These are phyloP conservation scores for Fraxinus latifolia DNA, from an alignment of 305 asterid species.

Conservation along the genomic window DNA sequence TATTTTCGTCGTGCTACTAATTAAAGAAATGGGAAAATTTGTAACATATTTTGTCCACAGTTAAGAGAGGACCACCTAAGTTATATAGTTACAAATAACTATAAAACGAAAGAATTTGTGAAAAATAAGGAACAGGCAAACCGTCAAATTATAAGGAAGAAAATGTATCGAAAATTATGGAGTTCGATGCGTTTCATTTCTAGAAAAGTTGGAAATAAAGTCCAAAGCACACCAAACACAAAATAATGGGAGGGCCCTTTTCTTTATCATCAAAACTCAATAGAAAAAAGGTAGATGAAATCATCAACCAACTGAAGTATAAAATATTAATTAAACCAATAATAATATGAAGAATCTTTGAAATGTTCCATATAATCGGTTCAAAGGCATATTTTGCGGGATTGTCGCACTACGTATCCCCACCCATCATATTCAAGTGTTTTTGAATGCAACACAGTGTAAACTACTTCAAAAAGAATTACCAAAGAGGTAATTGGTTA, in stretches of 20 bases:
- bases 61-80: neutral
- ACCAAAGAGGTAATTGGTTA: neutral
- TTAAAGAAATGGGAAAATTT: neutral
- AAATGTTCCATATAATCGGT: conserved; percentile 24
- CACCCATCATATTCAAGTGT: neutral
- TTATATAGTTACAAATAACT: neutral
- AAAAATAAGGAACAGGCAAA: too few species aligned
- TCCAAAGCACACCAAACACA: neutral
- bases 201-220: neutral
- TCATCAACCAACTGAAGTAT: neutral
- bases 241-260: neutral
- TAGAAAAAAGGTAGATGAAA: neutral
- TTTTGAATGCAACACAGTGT: neutral
- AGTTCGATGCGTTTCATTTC: neutral
- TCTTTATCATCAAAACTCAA: neutral
- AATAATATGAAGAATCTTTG: conserved; percentile 15
- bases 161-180: neutral
- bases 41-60: neutral
- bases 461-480: neutral
- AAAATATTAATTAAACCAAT: neutral
- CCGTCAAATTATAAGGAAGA: neutral
- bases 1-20: neutral
- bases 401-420: neutral
- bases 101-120: neutral
- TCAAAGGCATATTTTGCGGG: conserved; percentile 18